Evolutionary conservation across 345 rosid species (phyloP), one percentile per base, ranked within the genome.

Genomic region (Brassica incana): DNA sequence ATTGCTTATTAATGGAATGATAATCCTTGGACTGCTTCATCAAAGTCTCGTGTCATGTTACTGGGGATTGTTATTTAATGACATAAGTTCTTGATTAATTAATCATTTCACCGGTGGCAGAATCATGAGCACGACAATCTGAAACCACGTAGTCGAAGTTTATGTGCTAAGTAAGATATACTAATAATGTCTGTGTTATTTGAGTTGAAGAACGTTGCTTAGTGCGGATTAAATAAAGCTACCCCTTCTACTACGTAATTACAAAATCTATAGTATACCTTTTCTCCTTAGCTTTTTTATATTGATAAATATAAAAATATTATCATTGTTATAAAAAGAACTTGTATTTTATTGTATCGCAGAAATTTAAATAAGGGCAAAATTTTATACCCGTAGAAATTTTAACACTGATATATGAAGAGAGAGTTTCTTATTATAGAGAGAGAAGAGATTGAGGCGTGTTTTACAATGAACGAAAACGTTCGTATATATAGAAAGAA

Each of bases 91-190:
- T 60, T 9, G 67, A 63, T 14, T 63, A n/a, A 50, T n/a, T 6
- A 63, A 14, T 32, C 10, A 63, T 30, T 30, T 6, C 18, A 56
- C 16, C 16, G 23, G 25, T 54, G 60, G 10, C 7, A 56, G 20
- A 56, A 27, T 59, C 63, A 27, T 61, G 8, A 61, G 6, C 58
- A 52, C 58, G 58, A n/a, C 58, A 52, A 52, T 52, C 7, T 56
- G 61, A 56, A 56, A 56, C 61, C 65, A 61, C 65, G 33, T 18
- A 66, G 52, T 66, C 30, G 30, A 66, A 66, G 52, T 67, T 67
- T 40, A 20, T 16, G 56, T 67, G 56, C 56, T 67, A 67, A 10
- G 16, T 40, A 40, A 38, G 2, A 20, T 52, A 5, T 15, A 36
- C 43, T 36, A 8, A 36, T 56, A 56, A 56, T 18, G 20, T 10